Percentiles rank a stretch among this genome's conserved stretches.
Evolutionary conservation across 2,329 filamentous ascomycete genomes (phyloP).

Genomic region (Clarireedia paspali): DNA sequence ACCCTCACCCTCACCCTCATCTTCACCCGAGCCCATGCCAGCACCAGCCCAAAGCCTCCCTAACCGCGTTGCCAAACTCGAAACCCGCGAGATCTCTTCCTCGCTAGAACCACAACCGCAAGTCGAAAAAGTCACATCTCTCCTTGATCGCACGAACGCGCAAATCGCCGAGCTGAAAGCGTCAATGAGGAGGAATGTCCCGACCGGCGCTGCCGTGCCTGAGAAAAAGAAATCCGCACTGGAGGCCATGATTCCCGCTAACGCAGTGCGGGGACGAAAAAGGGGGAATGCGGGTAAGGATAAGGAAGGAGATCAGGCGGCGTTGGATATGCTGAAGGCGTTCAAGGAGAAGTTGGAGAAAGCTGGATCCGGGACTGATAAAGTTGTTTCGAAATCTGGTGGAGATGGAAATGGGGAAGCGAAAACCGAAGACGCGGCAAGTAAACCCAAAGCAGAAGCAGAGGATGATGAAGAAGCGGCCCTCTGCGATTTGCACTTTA

Average conservation of each 20-base stretch:
- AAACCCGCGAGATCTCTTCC: conserved; percentile 27
- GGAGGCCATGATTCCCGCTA: conserved; percentile 67
- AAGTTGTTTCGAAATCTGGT: conserved; percentile 25
- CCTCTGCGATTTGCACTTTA: conserved; percentile 91
- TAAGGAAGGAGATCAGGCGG: conserved; percentile 48
- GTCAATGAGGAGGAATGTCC: conserved; percentile 64
- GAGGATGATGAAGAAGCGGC: conserved; percentile 60
- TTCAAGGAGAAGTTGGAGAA: conserved; percentile 73
- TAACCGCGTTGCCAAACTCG: conserved; percentile 27
- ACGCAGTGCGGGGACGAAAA: conserved; percentile 63
- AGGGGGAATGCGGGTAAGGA: conserved; percentile 51
- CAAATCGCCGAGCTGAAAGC: conserved; percentile 76
- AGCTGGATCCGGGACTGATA: conserved; percentile 35
- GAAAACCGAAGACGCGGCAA: conserved; percentile 16
- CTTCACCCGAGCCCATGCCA: conserved; percentile 32
- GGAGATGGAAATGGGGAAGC: too few relatives aligned
- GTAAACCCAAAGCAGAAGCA: conserved; percentile 21
- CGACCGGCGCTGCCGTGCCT: conserved; percentile 38
- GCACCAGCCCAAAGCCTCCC: conserved; percentile 21
- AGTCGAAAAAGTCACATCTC: conserved; percentile 32
- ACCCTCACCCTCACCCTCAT: conserved; percentile 30
- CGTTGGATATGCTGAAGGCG: conserved; percentile 64
- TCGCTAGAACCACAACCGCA: conserved; percentile 32
- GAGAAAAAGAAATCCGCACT: conserved; percentile 59
- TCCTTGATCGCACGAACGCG: conserved; percentile 64